Conservation (phyloP, 352 stramenopile species). For the Saprolegnia diclina region DNA sequence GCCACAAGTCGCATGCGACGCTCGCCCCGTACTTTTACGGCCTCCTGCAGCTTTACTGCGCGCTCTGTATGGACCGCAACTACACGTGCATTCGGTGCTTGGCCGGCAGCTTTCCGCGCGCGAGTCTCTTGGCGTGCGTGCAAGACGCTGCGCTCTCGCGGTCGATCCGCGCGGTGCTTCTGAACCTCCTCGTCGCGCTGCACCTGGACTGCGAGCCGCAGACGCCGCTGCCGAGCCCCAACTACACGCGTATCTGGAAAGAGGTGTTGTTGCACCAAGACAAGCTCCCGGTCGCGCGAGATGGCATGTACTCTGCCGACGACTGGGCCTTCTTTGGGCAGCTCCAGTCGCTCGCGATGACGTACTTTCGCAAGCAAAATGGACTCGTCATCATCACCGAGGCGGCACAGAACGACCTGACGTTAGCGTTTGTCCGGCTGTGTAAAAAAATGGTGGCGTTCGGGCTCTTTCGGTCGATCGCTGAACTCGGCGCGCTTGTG, state of each 20-base stretch:
- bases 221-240: conserved; percentile 47
- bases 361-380: conserved; percentile 43
- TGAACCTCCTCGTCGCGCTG: conserved; percentile 59
- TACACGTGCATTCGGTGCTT: conserved; percentile 74
- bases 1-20: conserved; percentile 37
- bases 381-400: conserved; percentile 48
- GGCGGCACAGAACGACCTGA: conserved; percentile 57
- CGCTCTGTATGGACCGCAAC: conserved; percentile 65
- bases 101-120: conserved; percentile 51
- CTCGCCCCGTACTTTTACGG: conserved; percentile 70
- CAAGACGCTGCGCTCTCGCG: conserved; percentile 43
- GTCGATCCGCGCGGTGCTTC: conserved; percentile 57
- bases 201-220: conserved; percentile 73
- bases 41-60: conserved; percentile 61
- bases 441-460: conserved; percentile 64
- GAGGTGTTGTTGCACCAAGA: conserved; percentile 34
- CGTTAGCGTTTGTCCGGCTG: conserved; percentile 47
- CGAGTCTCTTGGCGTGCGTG: conserved; percentile 45
- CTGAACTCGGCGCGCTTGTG: conserved; percentile 41
- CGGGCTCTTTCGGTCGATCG: conserved; percentile 45
- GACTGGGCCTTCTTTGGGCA: conserved; percentile 49
- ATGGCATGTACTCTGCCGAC: conserved; percentile 8
- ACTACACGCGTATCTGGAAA: conserved; percentile 67
- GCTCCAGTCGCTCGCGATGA: conserved; percentile 43
- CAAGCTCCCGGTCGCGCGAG: not conserved